Percentiles rank a stretch among this genome's conserved stretches.
These are phyloP conservation scores for Corchorus olitorius DNA, from an alignment of 345 rosid species.

Conservation along the genomic window DNA sequence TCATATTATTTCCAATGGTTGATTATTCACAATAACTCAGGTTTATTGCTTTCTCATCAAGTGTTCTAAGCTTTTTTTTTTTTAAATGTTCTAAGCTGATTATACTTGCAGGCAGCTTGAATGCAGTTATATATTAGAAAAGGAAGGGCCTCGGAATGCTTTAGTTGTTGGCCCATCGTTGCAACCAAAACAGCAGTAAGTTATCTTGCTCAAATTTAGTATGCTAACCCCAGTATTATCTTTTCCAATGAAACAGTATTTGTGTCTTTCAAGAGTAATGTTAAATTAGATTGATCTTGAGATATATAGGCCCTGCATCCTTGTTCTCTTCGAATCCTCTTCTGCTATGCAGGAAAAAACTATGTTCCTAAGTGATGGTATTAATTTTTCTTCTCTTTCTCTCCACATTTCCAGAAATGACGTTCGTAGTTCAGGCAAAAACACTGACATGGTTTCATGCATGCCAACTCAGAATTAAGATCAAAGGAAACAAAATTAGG, in stretches of 20 bases:
- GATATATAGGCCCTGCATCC: not conserved
- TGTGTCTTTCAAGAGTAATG: not conserved
- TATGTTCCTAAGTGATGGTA: conserved; percentile 7
- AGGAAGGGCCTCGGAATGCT: conserved; percentile 60
- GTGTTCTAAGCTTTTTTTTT: too few species aligned
- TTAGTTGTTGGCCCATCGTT: conserved; percentile 81
- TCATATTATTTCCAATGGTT: too few species aligned
- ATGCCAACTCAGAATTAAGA: too few species aligned
- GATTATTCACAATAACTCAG: too few species aligned
- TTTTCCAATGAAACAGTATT: not conserved
- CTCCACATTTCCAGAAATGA: conserved; percentile 64
- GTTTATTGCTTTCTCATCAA: too few species aligned
- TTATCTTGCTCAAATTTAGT: conserved; percentile 17
- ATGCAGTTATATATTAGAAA: too few species aligned
- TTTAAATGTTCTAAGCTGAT: too few species aligned
- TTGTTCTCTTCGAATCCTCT: not conserved
- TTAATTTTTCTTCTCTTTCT: conserved; percentile 11
- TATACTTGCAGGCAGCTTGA: too few species aligned
- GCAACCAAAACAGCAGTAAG: conserved; percentile 66
- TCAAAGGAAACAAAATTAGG: too few species aligned
- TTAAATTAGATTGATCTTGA: not conserved
- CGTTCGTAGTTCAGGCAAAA: conserved; percentile 57
- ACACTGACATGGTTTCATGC: conserved; percentile 63
- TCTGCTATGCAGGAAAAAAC: not conserved
- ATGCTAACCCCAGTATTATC: not conserved